Evolutionary conservation across 176 grass and related monocot genomes (phyloP), one percentile per base, ranked within the genome.

Genomic region (Triticum aestivum): DNA sequence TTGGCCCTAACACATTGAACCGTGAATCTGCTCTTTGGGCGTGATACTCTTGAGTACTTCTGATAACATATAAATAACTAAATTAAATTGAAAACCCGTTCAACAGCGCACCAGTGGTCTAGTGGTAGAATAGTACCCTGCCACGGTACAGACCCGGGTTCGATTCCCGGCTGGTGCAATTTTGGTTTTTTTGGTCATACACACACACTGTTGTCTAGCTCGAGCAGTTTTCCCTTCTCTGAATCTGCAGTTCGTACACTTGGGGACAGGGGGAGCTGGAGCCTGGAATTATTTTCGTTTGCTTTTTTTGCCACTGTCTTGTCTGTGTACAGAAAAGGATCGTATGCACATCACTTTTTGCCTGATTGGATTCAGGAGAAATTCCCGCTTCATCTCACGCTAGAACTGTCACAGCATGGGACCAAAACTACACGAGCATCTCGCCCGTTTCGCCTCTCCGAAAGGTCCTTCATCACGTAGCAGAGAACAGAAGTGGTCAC

Each of bases 101-200:
- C 15, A 18, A 7, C 51, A 4, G 18, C 0, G 51, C 71, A 74
- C 71, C 41, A 74, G 71, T 74, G 71, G 85, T 95, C 88, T 86
- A 91, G 87, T 92, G 94, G 92, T 94, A 87, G 86, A 92, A 92
- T 90, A 89, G 87, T 90, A 94, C 90, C 90, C 88, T 95, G 93
- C 88, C 93, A 95, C 81, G 86, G 87, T 96, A 88, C 76, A 94
- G 88, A 91, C 88, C 86, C 88, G 81, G 83, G 37, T 91, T 87
- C 85, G 89, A 84, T 91, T 91, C 84, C 84, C 73, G 89, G 89
- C 89, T 87, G 84, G 79, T 90, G 89, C 79, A 86, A 11, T 5
- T 71, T n/a, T 65, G 12, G 0, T 13, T 29, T 6, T 52, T 52
- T 0, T 3, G 9, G 39, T 24, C 23, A 24, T 24, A 24, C 23